phyloP scores from a whole-genome alignment of 306 rosid species.

The Citrullus mucosospermus region DNA sequence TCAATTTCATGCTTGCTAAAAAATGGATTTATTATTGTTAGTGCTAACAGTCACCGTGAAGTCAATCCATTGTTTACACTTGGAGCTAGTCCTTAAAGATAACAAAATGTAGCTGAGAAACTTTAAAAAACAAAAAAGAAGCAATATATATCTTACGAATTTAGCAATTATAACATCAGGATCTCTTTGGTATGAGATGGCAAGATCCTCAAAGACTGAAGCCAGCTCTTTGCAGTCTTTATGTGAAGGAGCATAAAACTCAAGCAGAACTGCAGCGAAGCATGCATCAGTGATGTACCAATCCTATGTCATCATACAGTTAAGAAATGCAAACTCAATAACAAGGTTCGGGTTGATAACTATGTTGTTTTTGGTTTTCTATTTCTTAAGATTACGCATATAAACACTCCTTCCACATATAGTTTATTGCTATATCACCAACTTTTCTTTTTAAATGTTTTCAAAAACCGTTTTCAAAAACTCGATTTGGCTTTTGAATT shows the following conservation, averaged over 20 bases:
- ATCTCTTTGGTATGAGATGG: conserved; percentile 56
- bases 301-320: background rate
- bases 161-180: conserved; percentile 62
- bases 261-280: conserved; percentile 56
- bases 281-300: background rate
- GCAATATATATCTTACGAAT: conserved; percentile 33
- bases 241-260: conserved; percentile 90
- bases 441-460: too few species aligned
- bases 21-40: background rate
- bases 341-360: too few species aligned
- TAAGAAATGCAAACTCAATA: background rate
- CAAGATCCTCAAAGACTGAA: conserved; percentile 87
- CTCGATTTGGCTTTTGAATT: too few species aligned
- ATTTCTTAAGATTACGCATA: too few species aligned
- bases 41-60: background rate
- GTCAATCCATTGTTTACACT: background rate
- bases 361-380: too few species aligned
- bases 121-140: background rate
- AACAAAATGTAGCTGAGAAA: background rate
- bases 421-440: too few species aligned
- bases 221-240: conserved; percentile 81
- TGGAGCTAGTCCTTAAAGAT: background rate
- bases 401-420: too few species aligned
- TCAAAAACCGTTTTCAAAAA: too few species aligned
- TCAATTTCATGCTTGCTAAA: too few species aligned